Evolutionary conservation across 306 rosid species (phyloP).

Genomic region (Ammopiptanthus mongolicus): DNA sequence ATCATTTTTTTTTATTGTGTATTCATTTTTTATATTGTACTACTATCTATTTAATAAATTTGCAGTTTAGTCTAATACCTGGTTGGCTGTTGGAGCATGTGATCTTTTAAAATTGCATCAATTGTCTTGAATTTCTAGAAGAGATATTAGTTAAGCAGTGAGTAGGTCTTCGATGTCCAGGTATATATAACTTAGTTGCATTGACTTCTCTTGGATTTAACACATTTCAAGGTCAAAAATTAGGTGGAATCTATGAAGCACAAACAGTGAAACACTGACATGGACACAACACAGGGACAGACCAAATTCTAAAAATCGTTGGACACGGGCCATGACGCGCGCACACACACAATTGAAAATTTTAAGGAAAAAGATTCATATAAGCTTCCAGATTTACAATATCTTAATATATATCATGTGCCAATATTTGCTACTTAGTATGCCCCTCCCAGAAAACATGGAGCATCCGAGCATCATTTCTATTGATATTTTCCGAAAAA

Average conservation of each 20-base stretch:
- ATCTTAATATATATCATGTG: too few relatives aligned
- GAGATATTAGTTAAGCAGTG: constrained; percentile 4
- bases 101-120: neutral
- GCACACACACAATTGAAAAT: too few relatives aligned
- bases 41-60: neutral
- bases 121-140: constrained; percentile 2
- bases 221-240: neutral
- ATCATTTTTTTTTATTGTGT: neutral
- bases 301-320: too few relatives aligned
- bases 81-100: neutral
- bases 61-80: neutral
- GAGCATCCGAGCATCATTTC: too few relatives aligned
- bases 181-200: neutral
- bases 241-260: neutral
- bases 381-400: too few relatives aligned
- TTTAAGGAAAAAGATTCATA: too few relatives aligned
- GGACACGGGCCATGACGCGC: too few relatives aligned
- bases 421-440: too few relatives aligned
- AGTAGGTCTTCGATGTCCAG: neutral
- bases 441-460: too few relatives aligned
- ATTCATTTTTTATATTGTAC: neutral
- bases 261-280: too few relatives aligned
- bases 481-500: too few relatives aligned
- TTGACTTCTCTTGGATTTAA: neutral
- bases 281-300: too few relatives aligned